Evolutionary conservation across 805 yeast species (phyloP).

Genomic region (Saccharomycopsis sp.): DNA sequence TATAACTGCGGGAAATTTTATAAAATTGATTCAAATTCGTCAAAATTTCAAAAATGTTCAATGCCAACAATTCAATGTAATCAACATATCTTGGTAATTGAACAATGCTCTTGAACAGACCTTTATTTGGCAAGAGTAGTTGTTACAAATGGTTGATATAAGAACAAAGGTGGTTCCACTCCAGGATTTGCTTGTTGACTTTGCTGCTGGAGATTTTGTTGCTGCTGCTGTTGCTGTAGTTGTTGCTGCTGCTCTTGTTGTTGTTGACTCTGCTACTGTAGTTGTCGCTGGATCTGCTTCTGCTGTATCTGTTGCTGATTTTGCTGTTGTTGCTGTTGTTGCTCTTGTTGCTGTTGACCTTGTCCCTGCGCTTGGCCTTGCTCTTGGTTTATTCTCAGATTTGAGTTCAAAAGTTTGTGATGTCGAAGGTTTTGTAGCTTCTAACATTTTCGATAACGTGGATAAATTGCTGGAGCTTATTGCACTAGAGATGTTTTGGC

Average conservation of each 20-base stretch:
- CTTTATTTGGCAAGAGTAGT: conserved; percentile 94
- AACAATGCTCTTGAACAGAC: conserved; percentile 92
- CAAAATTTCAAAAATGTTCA: conserved; percentile 84
- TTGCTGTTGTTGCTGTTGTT: conserved; percentile 10
- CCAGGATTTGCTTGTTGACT: no score
- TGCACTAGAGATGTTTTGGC: conserved; percentile 16
- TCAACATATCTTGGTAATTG: conserved; percentile 94
- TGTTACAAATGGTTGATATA: conserved; percentile 88
- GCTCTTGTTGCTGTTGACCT: conserved; percentile 9
- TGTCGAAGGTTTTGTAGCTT: conserved; percentile 33
- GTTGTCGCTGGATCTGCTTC: conserved; percentile 6
- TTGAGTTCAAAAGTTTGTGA: not conserved
- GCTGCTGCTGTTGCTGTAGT: conserved; percentile 17
- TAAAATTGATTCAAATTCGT: conserved; percentile 81
- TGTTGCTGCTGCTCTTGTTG: conserved; percentile 19
- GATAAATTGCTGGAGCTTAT: conserved; percentile 25
- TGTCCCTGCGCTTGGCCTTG: no score
- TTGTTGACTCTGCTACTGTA: conserved; percentile 18
- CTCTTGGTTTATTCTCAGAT: conserved; percentile 27
- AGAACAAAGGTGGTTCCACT: conserved; percentile 42
- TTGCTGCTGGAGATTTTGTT: conserved; percentile 10
- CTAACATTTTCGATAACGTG: conserved; percentile 27
- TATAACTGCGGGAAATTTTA: no score
- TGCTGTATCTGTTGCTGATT: not conserved
- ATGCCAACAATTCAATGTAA: conserved; percentile 90